Evolutionary conservation across 805 yeast species (phyloP).

Genomic region (Barnettozyma sucrosica): DNA sequence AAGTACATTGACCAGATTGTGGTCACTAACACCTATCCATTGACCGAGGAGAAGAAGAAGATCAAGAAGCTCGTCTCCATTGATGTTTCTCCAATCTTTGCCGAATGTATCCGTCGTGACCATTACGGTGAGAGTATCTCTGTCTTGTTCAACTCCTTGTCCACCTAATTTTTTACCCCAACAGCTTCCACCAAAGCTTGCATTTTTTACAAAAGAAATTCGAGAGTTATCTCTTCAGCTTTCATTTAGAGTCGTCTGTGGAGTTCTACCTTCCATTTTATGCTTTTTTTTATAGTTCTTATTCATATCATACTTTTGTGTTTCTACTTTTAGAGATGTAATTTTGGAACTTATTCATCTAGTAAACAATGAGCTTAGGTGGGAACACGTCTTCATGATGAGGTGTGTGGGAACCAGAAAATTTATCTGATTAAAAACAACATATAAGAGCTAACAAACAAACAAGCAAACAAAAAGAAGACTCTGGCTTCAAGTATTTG

Average conservation of each 20-base stretch:
- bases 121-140: slow-evolving; percentile 97
- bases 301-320: not conserved
- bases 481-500: too few relatives aligned
- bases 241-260: not conserved
- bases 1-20: slow-evolving; percentile 85
- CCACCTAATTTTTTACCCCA: slow-evolving; percentile 29
- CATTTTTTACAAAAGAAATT: not conserved
- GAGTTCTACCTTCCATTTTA: not conserved
- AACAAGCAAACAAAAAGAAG: too few relatives aligned
- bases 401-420: not conserved
- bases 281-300: not conserved
- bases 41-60: slow-evolving; percentile 52
- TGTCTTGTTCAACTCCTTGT: slow-evolving; percentile 83
- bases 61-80: slow-evolving; percentile 75
- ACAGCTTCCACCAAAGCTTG: not conserved
- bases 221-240: not conserved
- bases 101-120: slow-evolving; percentile 97
- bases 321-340: not conserved
- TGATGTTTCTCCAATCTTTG: slow-evolving; percentile 91
- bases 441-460: not conserved
- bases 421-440: not conserved
- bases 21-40: slow-evolving; percentile 95
- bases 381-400: too few relatives aligned
- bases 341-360: too few relatives aligned
- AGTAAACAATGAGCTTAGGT: too few relatives aligned